A percentile compares a stretch with the other conserved stretches of the same genome.
phyloP scores from a whole-genome alignment of 2,329 filamentous ascomycete genomes.

The Venturia carpophila region DNA sequence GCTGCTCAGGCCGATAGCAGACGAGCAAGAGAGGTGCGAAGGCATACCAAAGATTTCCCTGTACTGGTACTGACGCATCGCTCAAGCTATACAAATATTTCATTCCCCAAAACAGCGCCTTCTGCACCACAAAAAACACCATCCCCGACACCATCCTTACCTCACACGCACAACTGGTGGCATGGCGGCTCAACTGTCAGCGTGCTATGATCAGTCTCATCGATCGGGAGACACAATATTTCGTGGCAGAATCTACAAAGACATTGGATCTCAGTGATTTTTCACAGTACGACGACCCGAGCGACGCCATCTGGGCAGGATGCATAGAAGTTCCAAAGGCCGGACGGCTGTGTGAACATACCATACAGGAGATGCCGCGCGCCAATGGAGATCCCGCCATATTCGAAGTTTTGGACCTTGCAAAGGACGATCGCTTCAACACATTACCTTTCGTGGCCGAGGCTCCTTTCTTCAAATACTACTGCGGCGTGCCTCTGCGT shows the following conservation, averaged over 20 bases:
- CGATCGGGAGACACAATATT: slow-evolving; percentile 41
- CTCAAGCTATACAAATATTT: slow-evolving; percentile 27
- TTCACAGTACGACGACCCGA: slow-evolving; percentile 26
- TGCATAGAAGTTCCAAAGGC: slow-evolving; percentile 30
- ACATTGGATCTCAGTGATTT: slow-evolving; percentile 33
- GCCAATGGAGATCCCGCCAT: slow-evolving; percentile 30
- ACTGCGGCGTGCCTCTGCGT: slow-evolving; percentile 30
- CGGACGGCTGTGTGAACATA: slow-evolving; percentile 30
- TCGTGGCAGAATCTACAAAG: slow-evolving; percentile 44
- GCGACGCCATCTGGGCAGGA: slow-evolving; percentile 28
- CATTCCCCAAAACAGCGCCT: slow-evolving; percentile 18
- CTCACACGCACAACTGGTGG: slow-evolving; percentile 31
- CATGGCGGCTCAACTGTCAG: slow-evolving; percentile 30
- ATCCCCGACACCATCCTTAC: slow-evolving; percentile 29
- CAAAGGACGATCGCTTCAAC: slow-evolving; percentile 27
- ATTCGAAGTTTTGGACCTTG: slow-evolving; percentile 31
- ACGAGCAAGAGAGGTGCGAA: neutral
- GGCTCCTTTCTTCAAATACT: slow-evolving; percentile 29
- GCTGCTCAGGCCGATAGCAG: neutral
- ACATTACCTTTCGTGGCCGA: slow-evolving; percentile 26
- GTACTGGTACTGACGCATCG: neutral
- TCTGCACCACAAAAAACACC: slow-evolving; percentile 15
- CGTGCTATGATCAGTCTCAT: slow-evolving; percentile 39
- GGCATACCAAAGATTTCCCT: neutral
- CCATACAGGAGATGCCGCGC: slow-evolving; percentile 23